These are phyloP conservation scores for Claviceps cyperi DNA, from an alignment of 2,329 filamentous ascomycete genomes.

Conservation along the genomic window DNA sequence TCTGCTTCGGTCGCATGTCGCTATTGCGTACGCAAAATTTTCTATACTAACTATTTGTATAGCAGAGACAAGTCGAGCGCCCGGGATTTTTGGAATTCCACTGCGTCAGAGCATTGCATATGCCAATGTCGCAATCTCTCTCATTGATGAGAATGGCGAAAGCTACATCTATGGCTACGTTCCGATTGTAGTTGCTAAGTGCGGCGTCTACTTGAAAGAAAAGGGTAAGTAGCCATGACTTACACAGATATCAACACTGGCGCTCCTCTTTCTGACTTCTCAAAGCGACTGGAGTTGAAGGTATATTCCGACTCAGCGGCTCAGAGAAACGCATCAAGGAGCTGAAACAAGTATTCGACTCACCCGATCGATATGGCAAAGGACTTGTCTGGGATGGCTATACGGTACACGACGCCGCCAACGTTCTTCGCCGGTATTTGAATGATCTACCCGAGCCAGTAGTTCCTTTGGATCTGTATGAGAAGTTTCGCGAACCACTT, in stretches of 20 bases:
- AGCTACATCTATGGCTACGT: slow-evolving; percentile 99
- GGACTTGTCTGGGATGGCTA: slow-evolving; percentile 95
- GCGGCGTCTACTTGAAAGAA: slow-evolving; percentile 92
- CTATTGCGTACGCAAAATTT: background rate
- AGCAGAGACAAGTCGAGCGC: slow-evolving; percentile 31
- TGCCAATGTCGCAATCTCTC: slow-evolving; percentile 93
- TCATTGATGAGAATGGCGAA: slow-evolving; percentile 81
- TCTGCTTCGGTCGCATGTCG: background rate
- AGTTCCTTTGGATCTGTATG: slow-evolving; percentile 85
- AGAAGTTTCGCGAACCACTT: slow-evolving; percentile 76
- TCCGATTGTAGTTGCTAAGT: slow-evolving; percentile 95
- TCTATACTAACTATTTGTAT: background rate
- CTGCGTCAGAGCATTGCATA: slow-evolving; percentile 91
- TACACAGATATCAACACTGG: background rate
- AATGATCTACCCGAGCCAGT: slow-evolving; percentile 95
- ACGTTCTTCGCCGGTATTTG: slow-evolving; percentile 86
- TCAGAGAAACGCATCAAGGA: slow-evolving; percentile 98
- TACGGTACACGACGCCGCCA: slow-evolving; percentile 95
- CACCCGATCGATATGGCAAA: slow-evolving; percentile 89
- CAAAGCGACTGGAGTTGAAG: slow-evolving; percentile 81
- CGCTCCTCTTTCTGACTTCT: slow-evolving; percentile 10
- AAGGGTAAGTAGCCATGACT: slow-evolving; percentile 51
- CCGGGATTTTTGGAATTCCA: slow-evolving; percentile 88
- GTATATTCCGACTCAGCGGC: slow-evolving; percentile 89
- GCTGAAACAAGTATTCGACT: slow-evolving; percentile 81